A percentile compares a stretch with the other conserved stretches of the same genome.
phyloP scores from a whole-genome alignment of 176 grass and related monocot species.

The Carex littledalei region DNA sequence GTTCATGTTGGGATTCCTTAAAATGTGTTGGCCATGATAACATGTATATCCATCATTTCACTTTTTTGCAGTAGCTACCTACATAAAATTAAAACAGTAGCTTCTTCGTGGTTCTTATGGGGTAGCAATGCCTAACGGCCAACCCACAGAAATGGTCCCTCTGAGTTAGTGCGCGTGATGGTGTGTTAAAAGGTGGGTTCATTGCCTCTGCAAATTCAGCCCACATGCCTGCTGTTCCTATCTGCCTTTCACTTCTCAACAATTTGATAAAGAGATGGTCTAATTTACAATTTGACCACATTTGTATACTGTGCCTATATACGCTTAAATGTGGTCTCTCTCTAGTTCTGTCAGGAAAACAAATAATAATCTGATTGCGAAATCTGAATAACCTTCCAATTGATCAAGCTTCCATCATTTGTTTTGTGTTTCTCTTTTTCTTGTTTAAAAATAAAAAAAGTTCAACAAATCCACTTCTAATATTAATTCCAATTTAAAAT shows the following conservation, averaged over 20 bases:
- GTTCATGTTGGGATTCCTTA: background rate
- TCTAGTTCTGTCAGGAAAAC: background rate
- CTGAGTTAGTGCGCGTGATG: background rate
- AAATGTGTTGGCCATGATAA: background rate
- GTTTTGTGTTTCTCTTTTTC: background rate
- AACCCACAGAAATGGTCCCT: constrained; percentile 8
- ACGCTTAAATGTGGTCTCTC: background rate
- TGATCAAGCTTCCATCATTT: too few relatives aligned
- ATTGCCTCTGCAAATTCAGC: constrained; percentile 5
- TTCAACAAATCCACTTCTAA: background rate
- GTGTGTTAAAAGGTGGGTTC: background rate
- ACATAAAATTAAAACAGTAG: background rate
- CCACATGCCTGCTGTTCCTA: background rate
- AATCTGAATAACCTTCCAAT: too few relatives aligned
- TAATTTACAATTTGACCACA: background rate
- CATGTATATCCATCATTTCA: background rate
- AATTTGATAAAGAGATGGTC: background rate
- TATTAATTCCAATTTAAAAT: background rate
- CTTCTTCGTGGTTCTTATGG: background rate
- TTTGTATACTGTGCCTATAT: background rate
- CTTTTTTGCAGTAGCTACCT: background rate
- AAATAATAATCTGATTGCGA: too few relatives aligned
- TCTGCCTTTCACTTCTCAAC: background rate
- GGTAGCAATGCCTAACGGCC: constrained; percentile 3
- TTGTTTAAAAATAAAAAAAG: background rate